Conservation (phyloP, 768 basidiomycete species). For the Phaeotremella skinneri region DNA sequence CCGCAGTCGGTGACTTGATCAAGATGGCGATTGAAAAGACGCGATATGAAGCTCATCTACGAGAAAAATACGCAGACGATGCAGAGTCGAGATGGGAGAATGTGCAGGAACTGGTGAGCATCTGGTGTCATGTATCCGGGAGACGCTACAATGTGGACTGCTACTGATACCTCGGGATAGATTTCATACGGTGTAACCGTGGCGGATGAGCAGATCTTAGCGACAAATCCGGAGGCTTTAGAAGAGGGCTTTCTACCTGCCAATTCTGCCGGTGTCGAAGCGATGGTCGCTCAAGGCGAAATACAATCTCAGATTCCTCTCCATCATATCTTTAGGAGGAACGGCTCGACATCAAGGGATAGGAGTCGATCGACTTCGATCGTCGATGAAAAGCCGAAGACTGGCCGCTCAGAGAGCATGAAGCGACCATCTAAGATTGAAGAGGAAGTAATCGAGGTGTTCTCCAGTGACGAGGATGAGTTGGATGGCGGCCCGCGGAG, state of each 20-base stretch:
- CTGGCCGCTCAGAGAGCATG: conserved; percentile 10
- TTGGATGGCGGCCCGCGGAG: neutral
- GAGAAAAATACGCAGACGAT: conserved; percentile 65
- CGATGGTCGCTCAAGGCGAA: conserved; percentile 23
- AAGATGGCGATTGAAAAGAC: conserved; percentile 60
- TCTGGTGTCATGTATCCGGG: neutral
- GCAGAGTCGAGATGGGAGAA: conserved; percentile 80
- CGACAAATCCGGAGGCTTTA: conserved; percentile 53
- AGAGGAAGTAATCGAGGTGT: conserved; percentile 35
- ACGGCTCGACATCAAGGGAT: conserved; percentile 6
- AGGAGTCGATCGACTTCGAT: conserved; percentile 18
- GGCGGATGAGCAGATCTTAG: conserved; percentile 48
- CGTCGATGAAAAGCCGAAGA: neutral
- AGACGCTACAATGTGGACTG: neutral
- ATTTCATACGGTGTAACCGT: conserved; percentile 49
- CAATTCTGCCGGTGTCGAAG: conserved; percentile 39
- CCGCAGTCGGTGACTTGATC: conserved; percentile 65
- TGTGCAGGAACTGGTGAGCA: conserved; percentile 65
- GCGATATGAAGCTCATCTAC: conserved; percentile 67
- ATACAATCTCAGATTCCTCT: conserved; percentile 14
- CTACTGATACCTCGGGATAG: conserved; percentile 20
- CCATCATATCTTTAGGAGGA: conserved; percentile 39
- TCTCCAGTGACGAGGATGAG: conserved; percentile 42
- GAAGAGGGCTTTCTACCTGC: conserved; percentile 35
- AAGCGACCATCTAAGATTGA: conserved; percentile 10